Conservation (phyloP, 1,139 yeast species). For the Zhuliangozyma parablackwelliae region DNA sequence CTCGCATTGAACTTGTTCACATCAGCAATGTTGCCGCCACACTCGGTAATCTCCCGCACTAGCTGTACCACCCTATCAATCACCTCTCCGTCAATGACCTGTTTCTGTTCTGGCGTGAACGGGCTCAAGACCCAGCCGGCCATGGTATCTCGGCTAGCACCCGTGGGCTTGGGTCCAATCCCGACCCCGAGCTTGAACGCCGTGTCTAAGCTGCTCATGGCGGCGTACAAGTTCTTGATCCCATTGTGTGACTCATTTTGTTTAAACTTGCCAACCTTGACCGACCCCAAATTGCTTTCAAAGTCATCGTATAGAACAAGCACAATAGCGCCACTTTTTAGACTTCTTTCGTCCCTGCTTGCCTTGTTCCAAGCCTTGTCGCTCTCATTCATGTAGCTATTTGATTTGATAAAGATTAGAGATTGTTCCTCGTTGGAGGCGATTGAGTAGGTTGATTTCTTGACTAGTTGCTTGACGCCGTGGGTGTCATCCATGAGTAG, state of each 20-base stretch:
- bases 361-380: conserved; percentile 25
- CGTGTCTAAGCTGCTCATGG: conserved; percentile 3
- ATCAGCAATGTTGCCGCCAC: conserved; percentile 15
- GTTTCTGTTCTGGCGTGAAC: conserved; percentile 19
- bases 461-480: conserved; percentile 21
- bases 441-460: conserved; percentile 21
- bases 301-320: conserved; percentile 39
- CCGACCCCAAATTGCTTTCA: conserved; percentile 27
- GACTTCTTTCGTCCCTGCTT: conserved; percentile 12
- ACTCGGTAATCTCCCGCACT: too few species aligned
- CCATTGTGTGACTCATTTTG: conserved; percentile 43
- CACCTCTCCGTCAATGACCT: conserved; percentile 14
- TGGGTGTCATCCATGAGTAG: conserved; percentile 19
- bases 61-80: conserved; percentile 8
- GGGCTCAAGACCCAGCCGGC: conserved; percentile 37
- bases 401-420: conserved; percentile 31
- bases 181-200: conserved; percentile 37
- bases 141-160: conserved; percentile 32
- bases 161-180: conserved; percentile 42
- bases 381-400: conserved; percentile 41
- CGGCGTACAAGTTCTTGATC: conserved; percentile 21
- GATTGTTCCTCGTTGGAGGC: conserved; percentile 16
- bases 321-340: conserved; percentile 12
- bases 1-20: conserved; percentile 18
- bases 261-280: conserved; percentile 25